Percentiles rank a stretch among this genome's conserved stretches.
Conservation (phyloP, 768 basidiomycete species). For the Tricholoma furcatifolium region DNA sequence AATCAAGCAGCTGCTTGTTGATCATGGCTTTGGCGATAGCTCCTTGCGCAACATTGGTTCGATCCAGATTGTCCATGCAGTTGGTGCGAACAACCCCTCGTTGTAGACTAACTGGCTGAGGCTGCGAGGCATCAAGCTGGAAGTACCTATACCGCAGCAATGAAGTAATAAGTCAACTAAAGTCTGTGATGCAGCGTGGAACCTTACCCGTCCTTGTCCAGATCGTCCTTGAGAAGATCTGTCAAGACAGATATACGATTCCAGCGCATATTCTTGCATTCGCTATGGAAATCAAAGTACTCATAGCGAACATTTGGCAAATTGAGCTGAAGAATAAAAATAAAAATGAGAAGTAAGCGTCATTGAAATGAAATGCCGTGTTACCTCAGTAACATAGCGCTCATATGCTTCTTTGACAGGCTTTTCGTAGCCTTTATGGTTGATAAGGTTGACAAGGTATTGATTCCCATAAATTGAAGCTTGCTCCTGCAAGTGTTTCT, state of each 20-base stretch:
- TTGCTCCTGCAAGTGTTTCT: slow-evolving; percentile 73
- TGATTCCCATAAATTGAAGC: slow-evolving; percentile 74
- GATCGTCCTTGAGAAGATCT: slow-evolving; percentile 69
- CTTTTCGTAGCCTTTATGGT: slow-evolving; percentile 89
- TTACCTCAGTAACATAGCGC: slow-evolving; percentile 63
- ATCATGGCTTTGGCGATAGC: slow-evolving; percentile 86
- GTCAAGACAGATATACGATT: slow-evolving; percentile 86
- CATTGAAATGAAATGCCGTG: slow-evolving; percentile 11
- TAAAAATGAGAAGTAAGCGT: slow-evolving; percentile 10
- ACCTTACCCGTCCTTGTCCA: slow-evolving; percentile 65
- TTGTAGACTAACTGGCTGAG: slow-evolving; percentile 58
- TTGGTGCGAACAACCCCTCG: slow-evolving; percentile 86
- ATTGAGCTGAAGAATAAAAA: slow-evolving; percentile 45
- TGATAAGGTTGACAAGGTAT: slow-evolving; percentile 86
- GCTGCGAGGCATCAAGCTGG: slow-evolving; percentile 52
- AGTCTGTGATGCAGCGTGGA: not conserved
- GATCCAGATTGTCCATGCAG: slow-evolving; percentile 96
- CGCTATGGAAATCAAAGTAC: slow-evolving; percentile 97
- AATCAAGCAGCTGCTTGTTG: slow-evolving; percentile 68
- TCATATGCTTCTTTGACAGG: slow-evolving; percentile 97
- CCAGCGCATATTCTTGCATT: slow-evolving; percentile 94
- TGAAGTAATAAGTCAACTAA: not conserved
- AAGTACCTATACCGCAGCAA: slow-evolving; percentile 61
- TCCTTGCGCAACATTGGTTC: slow-evolving; percentile 96
- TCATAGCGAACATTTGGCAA: slow-evolving; percentile 76